phyloP scores from a whole-genome alignment of 305 asterid species.

The Rubia peregrina region DNA sequence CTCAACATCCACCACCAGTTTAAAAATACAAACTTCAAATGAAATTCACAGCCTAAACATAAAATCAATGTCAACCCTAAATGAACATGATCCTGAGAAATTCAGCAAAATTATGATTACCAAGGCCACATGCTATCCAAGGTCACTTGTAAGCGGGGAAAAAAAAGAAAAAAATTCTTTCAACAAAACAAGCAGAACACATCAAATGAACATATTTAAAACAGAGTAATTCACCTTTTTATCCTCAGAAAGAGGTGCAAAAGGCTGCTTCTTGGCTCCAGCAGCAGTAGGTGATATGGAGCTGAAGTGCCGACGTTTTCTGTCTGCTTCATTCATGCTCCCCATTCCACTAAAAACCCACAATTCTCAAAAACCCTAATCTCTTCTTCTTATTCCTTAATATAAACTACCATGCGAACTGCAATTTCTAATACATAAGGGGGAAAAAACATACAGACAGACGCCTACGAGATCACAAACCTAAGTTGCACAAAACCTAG shows the following conservation, averaged over 20 bases:
- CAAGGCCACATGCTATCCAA: conserved; percentile 2
- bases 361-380: conserved; percentile 50
- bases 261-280: conserved; percentile 51
- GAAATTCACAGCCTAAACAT: not conserved
- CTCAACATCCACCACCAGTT: not conserved
- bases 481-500: not conserved
- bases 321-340: conserved; percentile 79
- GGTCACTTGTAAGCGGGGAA: not conserved
- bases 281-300: conserved; percentile 64
- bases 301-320: conserved; percentile 70
- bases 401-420: conserved; percentile 23
- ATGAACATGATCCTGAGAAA: not conserved
- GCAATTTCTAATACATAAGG: not conserved
- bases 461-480: not conserved
- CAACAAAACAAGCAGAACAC: not conserved
- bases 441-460: not conserved
- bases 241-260: conserved; percentile 62
- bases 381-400: conserved; percentile 19
- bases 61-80: conserved; percentile 6
- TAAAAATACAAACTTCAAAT: not conserved
- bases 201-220: not conserved
- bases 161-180: not conserved
- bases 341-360: conserved; percentile 35
- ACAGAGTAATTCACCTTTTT: conserved; percentile 46
- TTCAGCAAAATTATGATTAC: not conserved